Evolutionary conservation across 2,329 filamentous ascomycete genomes (phyloP), one percentile per base, ranked within the genome.

Genomic region (Colletotrichum lupini): DNA sequence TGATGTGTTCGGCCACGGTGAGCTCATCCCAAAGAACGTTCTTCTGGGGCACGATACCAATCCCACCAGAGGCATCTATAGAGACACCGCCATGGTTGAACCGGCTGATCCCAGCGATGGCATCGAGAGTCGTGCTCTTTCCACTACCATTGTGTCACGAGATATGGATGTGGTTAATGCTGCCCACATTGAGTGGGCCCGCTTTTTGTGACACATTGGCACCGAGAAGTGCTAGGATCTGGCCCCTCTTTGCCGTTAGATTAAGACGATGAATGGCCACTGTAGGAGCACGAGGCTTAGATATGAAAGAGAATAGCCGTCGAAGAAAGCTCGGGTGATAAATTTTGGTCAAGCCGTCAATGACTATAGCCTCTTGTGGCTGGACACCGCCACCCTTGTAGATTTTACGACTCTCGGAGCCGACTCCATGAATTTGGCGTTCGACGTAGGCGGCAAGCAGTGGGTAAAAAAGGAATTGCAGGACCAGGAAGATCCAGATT

Each of bases 401-500:
- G 22, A 78, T 67, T n/a, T 70, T 53, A 87, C 80, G 22, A 83
- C 89, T 82, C 90, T 91, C 76, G 88, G 85, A 74, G 91, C 86
- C 92, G 90, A 94, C 52, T 4, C 79, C 79, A 52, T 81, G 80
- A 26, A 81, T 68, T 4, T 19, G 61, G 5, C 91, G 88, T 82
- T 98, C 95, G 5, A 97, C 85, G 7, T 93, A 80, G 6, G 93
- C 92, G 1, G 93, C 95, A 0, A 97, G 83, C 1, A 96, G 75
- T 0, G 94, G 94, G 78, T 95, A 98, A 0, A 88, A 87, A 52
- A 98, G 78, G 52, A 94, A 95, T 77, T 98, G 95, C 28, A 96
- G 82, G 57, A 93, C 86, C 11, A 95, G 82, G 74, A 98, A 93
- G 4, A 95, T 82, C 90, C 93, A 97, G 58, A 98, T 88, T 0